phyloP scores from a whole-genome alignment of 2,329 filamentous ascomycete species.

The Ascochyta pisi region DNA sequence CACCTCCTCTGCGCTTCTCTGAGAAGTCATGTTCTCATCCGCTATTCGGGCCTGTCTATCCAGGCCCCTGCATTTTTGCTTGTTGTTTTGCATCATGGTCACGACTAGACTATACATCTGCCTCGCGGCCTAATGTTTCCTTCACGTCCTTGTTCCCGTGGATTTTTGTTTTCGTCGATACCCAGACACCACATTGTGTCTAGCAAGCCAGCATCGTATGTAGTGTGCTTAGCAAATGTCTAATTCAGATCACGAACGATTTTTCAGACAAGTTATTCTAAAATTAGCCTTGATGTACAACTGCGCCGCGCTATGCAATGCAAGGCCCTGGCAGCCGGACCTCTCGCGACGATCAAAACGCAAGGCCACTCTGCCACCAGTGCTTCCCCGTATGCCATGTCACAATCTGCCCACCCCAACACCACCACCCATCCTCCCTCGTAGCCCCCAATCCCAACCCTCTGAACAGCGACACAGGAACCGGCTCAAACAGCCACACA shows the following conservation, averaged over 20 bases:
- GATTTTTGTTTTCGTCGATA: slow-evolving; percentile 16
- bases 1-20: not conserved
- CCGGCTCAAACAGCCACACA: slow-evolving; percentile 80
- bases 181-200: slow-evolving; percentile 17
- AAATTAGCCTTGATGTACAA: not conserved
- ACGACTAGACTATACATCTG: slow-evolving; percentile 14
- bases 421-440: slow-evolving; percentile 69
- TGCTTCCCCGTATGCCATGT: slow-evolving; percentile 65
- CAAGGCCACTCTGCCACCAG: slow-evolving; percentile 69
- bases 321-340: not conserved
- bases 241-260: not conserved
- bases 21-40: too few relatives aligned
- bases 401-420: slow-evolving; percentile 65
- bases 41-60: too few relatives aligned
- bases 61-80: not conserved
- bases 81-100: slow-evolving; percentile 7
- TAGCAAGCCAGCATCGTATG: slow-evolving; percentile 7
- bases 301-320: not conserved
- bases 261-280: too few relatives aligned
- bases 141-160: not conserved
- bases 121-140: slow-evolving; percentile 20
- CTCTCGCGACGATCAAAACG: slow-evolving; percentile 39
- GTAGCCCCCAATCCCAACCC: slow-evolving; percentile 67
- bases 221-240: slow-evolving; percentile 10
- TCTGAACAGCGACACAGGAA: slow-evolving; percentile 77